A percentile compares a stretch with the other conserved stretches of the same genome.
Evolutionary conservation across 805 yeast species (phyloP).

Genomic region (Zygotorulaspora danielsina): DNA sequence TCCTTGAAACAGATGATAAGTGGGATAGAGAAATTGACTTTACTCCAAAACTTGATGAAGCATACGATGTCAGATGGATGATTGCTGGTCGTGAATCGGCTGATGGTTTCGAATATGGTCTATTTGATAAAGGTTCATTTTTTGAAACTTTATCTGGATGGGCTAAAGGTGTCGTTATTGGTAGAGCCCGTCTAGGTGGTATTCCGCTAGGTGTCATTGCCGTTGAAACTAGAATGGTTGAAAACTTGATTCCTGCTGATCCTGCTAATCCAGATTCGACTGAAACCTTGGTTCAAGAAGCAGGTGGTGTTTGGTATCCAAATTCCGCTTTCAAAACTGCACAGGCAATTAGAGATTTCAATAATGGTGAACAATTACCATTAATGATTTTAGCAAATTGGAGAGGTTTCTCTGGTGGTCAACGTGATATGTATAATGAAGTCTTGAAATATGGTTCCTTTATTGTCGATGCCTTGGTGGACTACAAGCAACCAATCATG

Average conservation of each 20-base stretch:
- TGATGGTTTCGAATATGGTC: slow-evolving; percentile 70
- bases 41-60: slow-evolving; percentile 64
- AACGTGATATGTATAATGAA: slow-evolving; percentile 98
- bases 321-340: slow-evolving; percentile 99
- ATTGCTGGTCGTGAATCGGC: slow-evolving; percentile 76
- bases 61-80: slow-evolving; percentile 92
- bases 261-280: slow-evolving; percentile 97
- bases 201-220: slow-evolving; percentile 98
- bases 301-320: slow-evolving; percentile 99
- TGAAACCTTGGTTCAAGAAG: slow-evolving; percentile 82
- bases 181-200: slow-evolving; percentile 98
- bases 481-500: slow-evolving; percentile 93
- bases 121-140: slow-evolving; percentile 90
- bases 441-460: slow-evolving; percentile 94
- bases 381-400: slow-evolving; percentile 97
- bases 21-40: slow-evolving; percentile 95
- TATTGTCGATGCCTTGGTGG: slow-evolving; percentile 95
- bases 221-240: slow-evolving; percentile 88
- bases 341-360: slow-evolving; percentile 96
- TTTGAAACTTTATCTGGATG: slow-evolving; percentile 95
- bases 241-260: slow-evolving; percentile 91
- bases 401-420: slow-evolving; percentile 99
- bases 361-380: slow-evolving; percentile 96
- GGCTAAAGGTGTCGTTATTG: slow-evolving; percentile 98
- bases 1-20: slow-evolving; percentile 69